These are phyloP conservation scores for Penicillium lividum DNA, from an alignment of 495 filamentous ascomycete species.

Conservation along the genomic window DNA sequence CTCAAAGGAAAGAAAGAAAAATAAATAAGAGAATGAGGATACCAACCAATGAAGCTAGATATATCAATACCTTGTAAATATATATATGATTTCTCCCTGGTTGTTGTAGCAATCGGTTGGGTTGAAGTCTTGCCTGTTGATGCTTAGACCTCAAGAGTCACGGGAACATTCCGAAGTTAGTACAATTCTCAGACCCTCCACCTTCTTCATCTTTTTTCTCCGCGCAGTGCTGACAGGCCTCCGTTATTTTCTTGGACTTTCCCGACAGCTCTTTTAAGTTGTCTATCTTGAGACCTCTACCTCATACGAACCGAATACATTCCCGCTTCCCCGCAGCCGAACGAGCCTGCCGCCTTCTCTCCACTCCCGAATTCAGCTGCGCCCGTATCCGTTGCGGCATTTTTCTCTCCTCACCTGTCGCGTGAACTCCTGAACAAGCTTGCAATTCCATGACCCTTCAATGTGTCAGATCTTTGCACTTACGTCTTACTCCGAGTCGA, in stretches of 20 bases:
- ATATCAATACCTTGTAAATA: neutral
- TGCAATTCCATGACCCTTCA: conserved; percentile 20
- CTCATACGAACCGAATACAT: conserved; percentile 10
- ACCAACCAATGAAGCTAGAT: no score
- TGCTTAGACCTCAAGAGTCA: conserved; percentile 28
- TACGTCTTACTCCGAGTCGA: conserved; percentile 23
- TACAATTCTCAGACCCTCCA: conserved; percentile 8
- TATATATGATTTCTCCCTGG: conserved; percentile 7
- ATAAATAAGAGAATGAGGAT: conserved; percentile 1
- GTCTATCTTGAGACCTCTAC: neutral
- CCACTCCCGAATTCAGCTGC: conserved; percentile 24
- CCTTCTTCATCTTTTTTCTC: conserved; percentile 9
- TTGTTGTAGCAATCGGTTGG: conserved; percentile 22
- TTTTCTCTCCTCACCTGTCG: conserved; percentile 23
- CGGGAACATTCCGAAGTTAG: conserved; percentile 30
- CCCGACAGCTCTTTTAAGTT: neutral
- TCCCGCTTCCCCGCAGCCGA: conserved; percentile 31
- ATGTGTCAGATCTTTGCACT: conserved; percentile 25
- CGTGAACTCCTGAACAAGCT: conserved; percentile 9
- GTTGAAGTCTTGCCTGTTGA: conserved; percentile 21
- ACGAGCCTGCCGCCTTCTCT: conserved; percentile 23
- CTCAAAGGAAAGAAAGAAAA: neutral
- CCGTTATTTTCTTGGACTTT: neutral
- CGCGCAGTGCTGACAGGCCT: neutral
- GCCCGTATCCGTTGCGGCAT: conserved; percentile 31